These are phyloP conservation scores for Oryza glumipatula DNA, from an alignment of 176 grass and related monocot species.

Conservation along the genomic window DNA sequence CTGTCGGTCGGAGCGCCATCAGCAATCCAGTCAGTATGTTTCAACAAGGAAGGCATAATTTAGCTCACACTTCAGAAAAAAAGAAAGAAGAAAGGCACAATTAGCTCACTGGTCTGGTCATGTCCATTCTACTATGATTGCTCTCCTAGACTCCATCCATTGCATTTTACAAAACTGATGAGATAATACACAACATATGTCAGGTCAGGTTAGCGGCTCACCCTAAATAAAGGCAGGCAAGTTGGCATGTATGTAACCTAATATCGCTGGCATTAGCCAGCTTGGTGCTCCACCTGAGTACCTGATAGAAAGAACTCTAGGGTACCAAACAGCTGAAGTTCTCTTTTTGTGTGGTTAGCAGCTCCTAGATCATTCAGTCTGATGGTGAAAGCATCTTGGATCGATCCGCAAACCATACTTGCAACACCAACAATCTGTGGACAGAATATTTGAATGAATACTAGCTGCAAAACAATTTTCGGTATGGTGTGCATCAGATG, in stretches of 20 bases:
- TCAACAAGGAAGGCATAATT: background rate
- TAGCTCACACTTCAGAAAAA: background rate
- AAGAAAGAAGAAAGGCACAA: background rate
- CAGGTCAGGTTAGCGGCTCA: background rate
- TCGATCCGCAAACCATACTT: background rate
- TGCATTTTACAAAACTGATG: background rate
- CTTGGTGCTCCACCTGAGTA: background rate
- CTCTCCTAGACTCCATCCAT: background rate
- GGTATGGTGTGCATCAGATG: background rate
- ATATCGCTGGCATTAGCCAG: background rate
- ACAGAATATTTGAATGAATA: background rate
- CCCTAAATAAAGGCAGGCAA: background rate
- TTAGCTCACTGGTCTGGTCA: constrained; percentile 1
- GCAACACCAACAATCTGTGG: constrained; percentile 12
- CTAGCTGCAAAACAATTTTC: background rate
- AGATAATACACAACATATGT: background rate
- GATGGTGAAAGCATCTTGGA: background rate
- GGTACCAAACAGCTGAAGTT: background rate
- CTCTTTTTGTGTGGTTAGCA: background rate
- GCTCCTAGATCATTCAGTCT: background rate
- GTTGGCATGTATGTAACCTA: background rate
- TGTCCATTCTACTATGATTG: background rate
- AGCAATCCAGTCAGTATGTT: background rate
- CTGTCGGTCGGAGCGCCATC: background rate
- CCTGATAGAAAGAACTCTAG: background rate